Percentiles rank a stretch among this genome's conserved stretches.
These are phyloP conservation scores for Leavenworthia alabamica DNA, from an alignment of 345 rosid genomes.

Conservation along the genomic window DNA sequence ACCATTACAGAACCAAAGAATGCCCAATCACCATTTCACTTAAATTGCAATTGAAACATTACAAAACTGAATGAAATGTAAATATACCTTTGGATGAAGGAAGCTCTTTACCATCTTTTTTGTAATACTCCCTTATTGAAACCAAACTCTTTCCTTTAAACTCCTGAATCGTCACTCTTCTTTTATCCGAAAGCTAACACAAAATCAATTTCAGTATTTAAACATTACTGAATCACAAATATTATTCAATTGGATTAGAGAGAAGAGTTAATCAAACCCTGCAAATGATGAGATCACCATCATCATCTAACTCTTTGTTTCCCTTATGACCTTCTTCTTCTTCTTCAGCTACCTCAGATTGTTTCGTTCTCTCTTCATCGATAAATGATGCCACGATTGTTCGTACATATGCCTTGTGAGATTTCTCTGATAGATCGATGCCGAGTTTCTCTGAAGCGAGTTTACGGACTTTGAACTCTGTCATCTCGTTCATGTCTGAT, in stretches of 20 bases:
- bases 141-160: slow-evolving; percentile 71
- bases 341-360: slow-evolving; percentile 15
- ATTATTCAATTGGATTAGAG: background rate
- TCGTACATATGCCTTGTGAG: slow-evolving; percentile 56
- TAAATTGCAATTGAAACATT: too few species aligned
- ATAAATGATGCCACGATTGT: slow-evolving; percentile 57
- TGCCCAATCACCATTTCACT: too few species aligned
- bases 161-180: slow-evolving; percentile 82
- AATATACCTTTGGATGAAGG: slow-evolving; percentile 76
- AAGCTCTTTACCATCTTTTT: slow-evolving; percentile 78
- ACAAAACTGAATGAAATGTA: too few species aligned
- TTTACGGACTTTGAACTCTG: slow-evolving; percentile 72
- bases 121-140: slow-evolving; percentile 77
- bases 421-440: slow-evolving; percentile 57
- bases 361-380: slow-evolving; percentile 42
- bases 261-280: slow-evolving; percentile 31
- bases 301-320: slow-evolving; percentile 56
- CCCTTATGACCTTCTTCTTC: slow-evolving; percentile 15
- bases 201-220: too few species aligned
- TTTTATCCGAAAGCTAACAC: slow-evolving; percentile 58
- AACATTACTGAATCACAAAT: background rate
- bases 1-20: too few species aligned
- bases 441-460: slow-evolving; percentile 59
- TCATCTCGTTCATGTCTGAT: slow-evolving; percentile 60
- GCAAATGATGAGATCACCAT: slow-evolving; percentile 76